Conservation (phyloP, 2,329 filamentous ascomycete genomes). For the Leptographium flavum region DNA sequence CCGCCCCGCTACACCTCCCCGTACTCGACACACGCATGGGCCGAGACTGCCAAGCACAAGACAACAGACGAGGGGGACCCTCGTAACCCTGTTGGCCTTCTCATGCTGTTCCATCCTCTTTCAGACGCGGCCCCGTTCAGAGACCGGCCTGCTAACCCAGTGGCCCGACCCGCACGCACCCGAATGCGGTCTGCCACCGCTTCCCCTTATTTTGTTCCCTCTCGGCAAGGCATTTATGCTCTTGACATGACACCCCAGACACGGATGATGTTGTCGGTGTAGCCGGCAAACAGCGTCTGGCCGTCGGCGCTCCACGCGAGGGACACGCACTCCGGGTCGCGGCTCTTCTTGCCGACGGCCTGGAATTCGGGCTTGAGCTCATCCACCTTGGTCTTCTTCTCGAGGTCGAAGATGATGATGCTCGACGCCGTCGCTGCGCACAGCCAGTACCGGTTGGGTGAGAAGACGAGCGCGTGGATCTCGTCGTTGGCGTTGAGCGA, state of each 20-base stretch:
- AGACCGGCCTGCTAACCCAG: neutral
- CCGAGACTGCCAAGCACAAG: neutral
- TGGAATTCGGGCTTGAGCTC: slow-evolving; percentile 98
- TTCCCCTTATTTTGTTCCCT: neutral
- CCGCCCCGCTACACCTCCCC: neutral
- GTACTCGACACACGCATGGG: neutral
- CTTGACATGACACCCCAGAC: slow-evolving; percentile 96
- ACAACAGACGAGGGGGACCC: neutral
- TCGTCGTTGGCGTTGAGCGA: slow-evolving; percentile 98
- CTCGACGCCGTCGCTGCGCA: slow-evolving; percentile 92
- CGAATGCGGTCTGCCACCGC: neutral
- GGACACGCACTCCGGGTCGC: slow-evolving; percentile 94
- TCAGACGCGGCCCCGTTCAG: neutral
- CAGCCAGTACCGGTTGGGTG: slow-evolving; percentile 99
- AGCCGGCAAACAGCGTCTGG: slow-evolving; percentile 98
- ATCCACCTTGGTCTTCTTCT: slow-evolving; percentile 99
- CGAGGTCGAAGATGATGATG: slow-evolving; percentile 99
- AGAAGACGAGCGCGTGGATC: slow-evolving; percentile 99
- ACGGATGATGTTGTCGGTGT: slow-evolving; percentile 99
- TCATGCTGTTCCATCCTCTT: neutral
- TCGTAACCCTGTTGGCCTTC: neutral
- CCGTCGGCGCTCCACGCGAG: slow-evolving; percentile 97
- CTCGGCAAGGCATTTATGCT: slow-evolving; percentile 38
- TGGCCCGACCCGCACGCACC: neutral
- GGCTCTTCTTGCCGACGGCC: slow-evolving; percentile 95